Conservation (phyloP, 139 green algal genomes). For the Auxenochlorella pyrenoidosa region DNA sequence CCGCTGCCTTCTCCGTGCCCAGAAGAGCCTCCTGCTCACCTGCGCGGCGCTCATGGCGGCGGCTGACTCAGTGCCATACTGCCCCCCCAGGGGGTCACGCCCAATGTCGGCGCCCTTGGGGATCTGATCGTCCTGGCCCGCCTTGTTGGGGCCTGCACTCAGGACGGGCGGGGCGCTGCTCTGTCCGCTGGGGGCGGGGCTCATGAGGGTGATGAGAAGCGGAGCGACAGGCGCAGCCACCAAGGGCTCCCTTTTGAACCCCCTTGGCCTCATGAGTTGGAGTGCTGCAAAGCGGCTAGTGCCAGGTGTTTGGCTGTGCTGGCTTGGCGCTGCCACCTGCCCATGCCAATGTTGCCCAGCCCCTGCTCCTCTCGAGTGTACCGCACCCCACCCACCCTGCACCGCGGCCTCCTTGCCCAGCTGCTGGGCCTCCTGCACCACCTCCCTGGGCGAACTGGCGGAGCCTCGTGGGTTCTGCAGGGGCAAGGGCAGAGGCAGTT, state of each 20-base stretch:
- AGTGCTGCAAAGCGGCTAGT: background rate
- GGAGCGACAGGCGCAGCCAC: no score
- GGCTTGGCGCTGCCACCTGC: no score
- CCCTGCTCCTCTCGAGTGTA: no score
- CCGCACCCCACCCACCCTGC: background rate
- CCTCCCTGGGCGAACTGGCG: background rate
- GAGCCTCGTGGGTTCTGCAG: background rate
- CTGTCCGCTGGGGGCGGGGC: no score
- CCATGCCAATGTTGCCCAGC: background rate
- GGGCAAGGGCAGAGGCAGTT: no score
- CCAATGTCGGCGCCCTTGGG: conserved; percentile 4
- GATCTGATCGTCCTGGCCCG: background rate
- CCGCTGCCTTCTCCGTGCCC: no score
- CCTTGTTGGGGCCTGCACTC: conserved; percentile 21
- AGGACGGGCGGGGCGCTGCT: background rate
- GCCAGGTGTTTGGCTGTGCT: background rate
- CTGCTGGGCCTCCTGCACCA: conserved; percentile 4
- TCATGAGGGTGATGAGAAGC: background rate
- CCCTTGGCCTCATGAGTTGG: no score
- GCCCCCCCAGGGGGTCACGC: background rate
- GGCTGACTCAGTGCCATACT: conserved; percentile 12
- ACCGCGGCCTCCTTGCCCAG: background rate
- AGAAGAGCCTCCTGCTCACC: no score
- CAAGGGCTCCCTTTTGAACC: no score
- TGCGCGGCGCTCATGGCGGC: background rate